Conservation (phyloP, 1,139 yeast genomes). For the Taphrina betulina region DNA sequence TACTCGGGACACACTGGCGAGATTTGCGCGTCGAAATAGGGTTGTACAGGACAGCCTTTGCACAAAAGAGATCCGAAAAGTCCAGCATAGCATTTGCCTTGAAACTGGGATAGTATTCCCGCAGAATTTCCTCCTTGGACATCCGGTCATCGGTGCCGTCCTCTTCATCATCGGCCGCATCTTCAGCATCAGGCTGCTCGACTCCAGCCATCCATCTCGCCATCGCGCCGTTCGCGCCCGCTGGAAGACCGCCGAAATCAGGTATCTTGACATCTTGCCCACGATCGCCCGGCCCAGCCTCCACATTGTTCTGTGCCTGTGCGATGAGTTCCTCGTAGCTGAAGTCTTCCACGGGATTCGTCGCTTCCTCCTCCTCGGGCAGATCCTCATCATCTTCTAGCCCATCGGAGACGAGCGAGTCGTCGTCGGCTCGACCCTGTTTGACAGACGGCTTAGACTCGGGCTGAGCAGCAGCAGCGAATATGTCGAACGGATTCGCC, state of each 20-base stretch:
- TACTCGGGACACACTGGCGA: constrained; percentile 64
- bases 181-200: constrained; percentile 40
- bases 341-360: constrained; percentile 35
- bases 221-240: constrained; percentile 38
- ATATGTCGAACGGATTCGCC: background rate
- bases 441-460: background rate
- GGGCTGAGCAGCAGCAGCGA: background rate
- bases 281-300: constrained; percentile 35
- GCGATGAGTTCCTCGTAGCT: constrained; percentile 42
- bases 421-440: background rate
- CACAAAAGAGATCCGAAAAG: constrained; percentile 66
- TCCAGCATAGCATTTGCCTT: constrained; percentile 57
- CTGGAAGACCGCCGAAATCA: constrained; percentile 28
- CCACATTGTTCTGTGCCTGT: constrained; percentile 39
- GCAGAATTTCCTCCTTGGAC: constrained; percentile 42
- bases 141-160: constrained; percentile 45
- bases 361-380: constrained; percentile 49
- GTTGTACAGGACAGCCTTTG: constrained; percentile 57
- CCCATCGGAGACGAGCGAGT: constrained; percentile 23
- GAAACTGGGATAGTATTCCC: constrained; percentile 62
- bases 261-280: constrained; percentile 20
- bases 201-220: constrained; percentile 40
- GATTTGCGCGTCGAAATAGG: constrained; percentile 55
- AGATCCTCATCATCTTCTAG: constrained; percentile 37
- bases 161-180: constrained; percentile 42